phyloP scores from a whole-genome alignment of 495 filamentous ascomycete genomes.

The Aspergillus campestris region DNA sequence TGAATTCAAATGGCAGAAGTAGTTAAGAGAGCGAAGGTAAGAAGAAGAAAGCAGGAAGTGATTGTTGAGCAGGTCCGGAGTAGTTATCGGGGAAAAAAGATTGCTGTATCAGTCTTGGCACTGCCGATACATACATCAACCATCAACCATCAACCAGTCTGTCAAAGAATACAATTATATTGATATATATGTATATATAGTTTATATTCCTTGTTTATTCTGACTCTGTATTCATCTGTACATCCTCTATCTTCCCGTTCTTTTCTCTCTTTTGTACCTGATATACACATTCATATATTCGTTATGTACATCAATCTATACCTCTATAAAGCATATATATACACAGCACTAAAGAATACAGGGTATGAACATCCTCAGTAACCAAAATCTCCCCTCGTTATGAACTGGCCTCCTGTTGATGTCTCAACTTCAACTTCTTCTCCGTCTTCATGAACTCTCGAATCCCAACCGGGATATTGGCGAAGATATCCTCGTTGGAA shows the following conservation, averaged over 20 bases:
- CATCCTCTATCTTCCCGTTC: neutral
- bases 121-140: too few species aligned
- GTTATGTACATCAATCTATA: slow-evolving; percentile 4
- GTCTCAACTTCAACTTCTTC: slow-evolving; percentile 78
- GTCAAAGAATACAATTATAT: too few species aligned
- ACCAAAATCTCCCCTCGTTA: slow-evolving; percentile 6
- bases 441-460: slow-evolving; percentile 96
- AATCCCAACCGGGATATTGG: slow-evolving; percentile 83
- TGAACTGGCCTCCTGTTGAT: slow-evolving; percentile 28
- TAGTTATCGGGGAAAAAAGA: too few species aligned
- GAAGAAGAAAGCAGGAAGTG: too few species aligned
- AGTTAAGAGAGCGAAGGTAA: too few species aligned
- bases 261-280: neutral
- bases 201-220: too few species aligned
- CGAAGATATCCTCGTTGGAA: slow-evolving; percentile 52
- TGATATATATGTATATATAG: too few species aligned
- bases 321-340: neutral
- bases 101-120: too few species aligned
- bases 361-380: neutral
- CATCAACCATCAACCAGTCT: too few species aligned
- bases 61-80: too few species aligned
- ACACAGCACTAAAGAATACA: neutral
- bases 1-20: too few species aligned
- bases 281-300: neutral
- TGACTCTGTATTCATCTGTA: too few species aligned